Evolutionary conservation across 495 filamentous ascomycete genomes (phyloP).

Genomic region (Pyrenopolyporus hunteri): DNA sequence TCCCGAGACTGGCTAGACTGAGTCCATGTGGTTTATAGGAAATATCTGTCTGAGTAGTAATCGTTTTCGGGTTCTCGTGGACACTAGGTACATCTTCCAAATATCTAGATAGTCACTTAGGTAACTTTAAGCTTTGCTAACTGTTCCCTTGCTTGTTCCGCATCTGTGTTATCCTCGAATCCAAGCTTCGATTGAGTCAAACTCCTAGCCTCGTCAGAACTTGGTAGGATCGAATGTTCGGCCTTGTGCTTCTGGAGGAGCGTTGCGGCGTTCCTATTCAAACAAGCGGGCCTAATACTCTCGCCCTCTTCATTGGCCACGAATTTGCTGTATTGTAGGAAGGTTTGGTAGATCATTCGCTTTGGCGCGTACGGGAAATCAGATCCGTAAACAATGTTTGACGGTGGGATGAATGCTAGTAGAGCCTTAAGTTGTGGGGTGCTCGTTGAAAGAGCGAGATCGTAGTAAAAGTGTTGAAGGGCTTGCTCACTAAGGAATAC

Average conservation of each 20-base stretch:
- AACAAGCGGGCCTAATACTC: background rate
- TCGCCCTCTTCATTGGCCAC: background rate
- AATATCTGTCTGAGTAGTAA: no score
- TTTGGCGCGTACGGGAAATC: background rate
- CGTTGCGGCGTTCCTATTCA: background rate
- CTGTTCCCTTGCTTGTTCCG: background rate
- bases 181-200: background rate
- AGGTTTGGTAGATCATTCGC: background rate
- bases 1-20: no score
- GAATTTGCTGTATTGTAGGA: background rate
- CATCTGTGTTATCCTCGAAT: background rate
- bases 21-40: no score
- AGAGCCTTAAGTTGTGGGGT: background rate
- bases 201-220: background rate
- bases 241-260: background rate
- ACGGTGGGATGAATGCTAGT: background rate
- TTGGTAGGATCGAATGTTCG: background rate
- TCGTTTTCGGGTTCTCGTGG: no score
- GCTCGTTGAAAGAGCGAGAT: background rate
- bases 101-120: background rate
- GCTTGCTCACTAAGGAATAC: background rate
- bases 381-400: background rate
- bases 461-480: background rate
- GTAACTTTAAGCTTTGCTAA: background rate
- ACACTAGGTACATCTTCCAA: no score